Evolutionary conservation across 306 rosid species (phyloP).

Genomic region (Erythrophleum fordii): DNA sequence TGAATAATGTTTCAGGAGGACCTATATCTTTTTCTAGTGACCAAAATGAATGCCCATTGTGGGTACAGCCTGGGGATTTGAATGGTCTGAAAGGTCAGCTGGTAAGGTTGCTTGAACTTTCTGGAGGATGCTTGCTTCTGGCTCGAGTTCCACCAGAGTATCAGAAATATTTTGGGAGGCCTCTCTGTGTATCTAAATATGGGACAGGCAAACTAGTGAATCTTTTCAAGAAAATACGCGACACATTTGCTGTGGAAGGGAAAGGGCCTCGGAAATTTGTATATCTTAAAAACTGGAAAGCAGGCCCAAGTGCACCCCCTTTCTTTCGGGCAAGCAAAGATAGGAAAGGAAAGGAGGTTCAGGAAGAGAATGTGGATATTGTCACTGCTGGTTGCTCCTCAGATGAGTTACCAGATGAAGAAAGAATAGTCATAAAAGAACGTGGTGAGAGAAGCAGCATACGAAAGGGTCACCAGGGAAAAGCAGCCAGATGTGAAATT

Average conservation of each 20-base stretch:
- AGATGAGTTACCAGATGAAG: constrained; percentile 83
- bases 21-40: constrained; percentile 48
- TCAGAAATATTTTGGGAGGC: constrained; percentile 70
- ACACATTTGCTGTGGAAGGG: constrained; percentile 67
- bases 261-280: constrained; percentile 73
- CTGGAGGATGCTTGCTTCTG: constrained; percentile 79
- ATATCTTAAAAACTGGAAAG: constrained; percentile 63
- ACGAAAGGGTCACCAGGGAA: constrained; percentile 48
- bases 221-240: constrained; percentile 89
- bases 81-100: constrained; percentile 83
- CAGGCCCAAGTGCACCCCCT: constrained; percentile 75
- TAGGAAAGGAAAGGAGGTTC: constrained; percentile 71
- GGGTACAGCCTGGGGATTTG: constrained; percentile 86
- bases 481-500: constrained; percentile 43
- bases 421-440: constrained; percentile 68
- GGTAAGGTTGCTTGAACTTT: constrained; percentile 71
- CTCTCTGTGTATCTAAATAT: constrained; percentile 68
- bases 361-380: constrained; percentile 58
- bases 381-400: constrained; percentile 66
- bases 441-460: constrained; percentile 46
- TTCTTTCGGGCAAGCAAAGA: constrained; percentile 58
- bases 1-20: constrained; percentile 65
- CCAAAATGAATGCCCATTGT: constrained; percentile 56
- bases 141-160: constrained; percentile 75
- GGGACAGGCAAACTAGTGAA: constrained; percentile 66